Percentiles rank a stretch among this genome's conserved stretches.
These are phyloP conservation scores for Chrysoporthe austroafricana DNA, from an alignment of 2,329 filamentous ascomycete species.

Conservation along the genomic window DNA sequence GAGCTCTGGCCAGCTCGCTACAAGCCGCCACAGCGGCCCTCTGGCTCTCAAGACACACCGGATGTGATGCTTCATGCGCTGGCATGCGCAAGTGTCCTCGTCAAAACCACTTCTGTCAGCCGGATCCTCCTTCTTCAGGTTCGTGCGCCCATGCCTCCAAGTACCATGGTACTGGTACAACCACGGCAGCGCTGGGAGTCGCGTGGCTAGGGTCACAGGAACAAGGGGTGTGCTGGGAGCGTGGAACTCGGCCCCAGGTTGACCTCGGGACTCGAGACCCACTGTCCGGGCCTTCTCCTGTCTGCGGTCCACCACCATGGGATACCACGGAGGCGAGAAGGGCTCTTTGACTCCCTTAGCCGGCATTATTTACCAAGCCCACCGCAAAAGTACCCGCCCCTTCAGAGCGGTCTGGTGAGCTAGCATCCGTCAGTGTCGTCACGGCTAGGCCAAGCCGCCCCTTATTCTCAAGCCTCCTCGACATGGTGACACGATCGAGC, in stretches of 20 bases:
- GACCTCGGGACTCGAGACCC: background rate
- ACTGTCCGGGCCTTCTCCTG: constrained; percentile 5
- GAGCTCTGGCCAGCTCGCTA: background rate
- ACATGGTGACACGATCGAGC: background rate
- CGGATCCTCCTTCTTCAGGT: background rate
- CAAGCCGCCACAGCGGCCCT: background rate
- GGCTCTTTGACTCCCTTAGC: background rate
- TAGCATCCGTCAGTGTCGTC: background rate
- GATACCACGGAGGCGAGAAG: background rate
- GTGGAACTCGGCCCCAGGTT: constrained; percentile 4
- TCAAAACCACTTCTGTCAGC: background rate
- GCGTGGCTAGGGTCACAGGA: background rate
- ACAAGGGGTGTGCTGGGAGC: background rate
- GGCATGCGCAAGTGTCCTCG: background rate
- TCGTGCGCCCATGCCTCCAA: background rate
- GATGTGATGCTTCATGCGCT: constrained; percentile 3
- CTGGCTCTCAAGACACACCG: background rate
- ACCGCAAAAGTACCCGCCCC: constrained; percentile 17
- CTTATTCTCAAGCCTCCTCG: background rate
- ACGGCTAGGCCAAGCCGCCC: background rate
- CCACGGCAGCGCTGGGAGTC: background rate
- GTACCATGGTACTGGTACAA: background rate
- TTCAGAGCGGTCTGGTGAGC: constrained; percentile 8
- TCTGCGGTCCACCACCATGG: constrained; percentile 2
- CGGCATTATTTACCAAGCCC: background rate